Evolutionary conservation across 176 grass and related monocot genomes (phyloP).

Genomic region (Rhynchospora breviuscula): DNA sequence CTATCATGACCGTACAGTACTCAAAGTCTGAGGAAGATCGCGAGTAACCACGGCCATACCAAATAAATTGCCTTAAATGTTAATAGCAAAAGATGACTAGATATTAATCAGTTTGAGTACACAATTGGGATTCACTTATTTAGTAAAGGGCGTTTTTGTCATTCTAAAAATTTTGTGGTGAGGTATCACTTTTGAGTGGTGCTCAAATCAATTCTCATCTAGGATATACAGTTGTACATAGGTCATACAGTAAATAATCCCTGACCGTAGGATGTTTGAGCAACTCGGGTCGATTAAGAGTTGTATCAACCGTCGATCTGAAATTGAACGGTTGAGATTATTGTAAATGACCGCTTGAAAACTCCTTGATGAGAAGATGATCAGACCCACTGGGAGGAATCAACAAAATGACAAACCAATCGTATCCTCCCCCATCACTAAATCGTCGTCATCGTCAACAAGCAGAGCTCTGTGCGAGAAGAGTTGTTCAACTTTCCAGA

Average conservation of each 20-base stretch:
- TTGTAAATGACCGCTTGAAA: neutral
- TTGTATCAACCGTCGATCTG: neutral
- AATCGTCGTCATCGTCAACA: neutral
- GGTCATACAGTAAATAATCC: neutral
- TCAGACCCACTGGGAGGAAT: neutral
- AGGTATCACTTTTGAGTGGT: no score
- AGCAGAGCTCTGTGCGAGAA: neutral
- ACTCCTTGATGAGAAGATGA: neutral
- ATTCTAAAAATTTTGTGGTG: no score
- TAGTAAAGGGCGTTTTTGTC: no score
- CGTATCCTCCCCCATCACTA: neutral
- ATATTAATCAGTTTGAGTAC: no score
- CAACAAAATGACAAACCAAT: neutral
- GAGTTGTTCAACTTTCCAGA: neutral
- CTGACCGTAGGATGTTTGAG: neutral
- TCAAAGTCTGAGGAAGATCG: no score
- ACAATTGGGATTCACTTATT: no score
- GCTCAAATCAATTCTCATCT: no score
- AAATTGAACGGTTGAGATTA: neutral
- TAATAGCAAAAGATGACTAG: no score
- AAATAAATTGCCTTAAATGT: no score
- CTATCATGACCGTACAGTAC: no score
- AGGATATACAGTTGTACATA: no score
- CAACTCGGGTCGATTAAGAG: neutral
- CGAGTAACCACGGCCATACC: no score